Evolutionary conservation across 1,284 basidiomycete genomes (phyloP).

Genomic region (Cryptococcus deneoformans): DNA sequence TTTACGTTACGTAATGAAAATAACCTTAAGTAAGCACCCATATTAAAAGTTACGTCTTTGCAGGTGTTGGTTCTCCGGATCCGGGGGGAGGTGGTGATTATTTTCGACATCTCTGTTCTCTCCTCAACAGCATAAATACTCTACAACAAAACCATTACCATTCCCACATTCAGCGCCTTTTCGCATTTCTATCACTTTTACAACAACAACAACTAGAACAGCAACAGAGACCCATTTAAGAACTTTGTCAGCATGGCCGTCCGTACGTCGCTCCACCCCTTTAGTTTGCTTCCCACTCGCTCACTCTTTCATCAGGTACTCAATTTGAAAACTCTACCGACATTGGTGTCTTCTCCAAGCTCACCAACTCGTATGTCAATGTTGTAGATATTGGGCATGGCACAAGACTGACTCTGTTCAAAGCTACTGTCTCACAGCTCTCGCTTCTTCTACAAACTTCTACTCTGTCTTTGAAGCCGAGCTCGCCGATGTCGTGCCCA

Average conservation of each 20-base stretch:
- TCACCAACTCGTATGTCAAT: conserved; percentile 69
- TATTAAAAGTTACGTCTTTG: background rate
- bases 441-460: conserved; percentile 96
- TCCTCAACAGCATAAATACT: too few species aligned
- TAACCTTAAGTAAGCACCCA: background rate
- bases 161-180: too few species aligned
- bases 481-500: conserved; percentile 88
- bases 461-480: conserved; percentile 97
- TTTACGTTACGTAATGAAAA: background rate
- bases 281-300: background rate
- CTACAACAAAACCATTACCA: too few species aligned
- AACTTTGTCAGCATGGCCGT: conserved; percentile 51
- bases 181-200: background rate
- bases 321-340: conserved; percentile 98
- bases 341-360: conserved; percentile 89
- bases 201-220: background rate
- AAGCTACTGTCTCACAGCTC: conserved; percentile 85
- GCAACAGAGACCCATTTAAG: background rate
- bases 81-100: background rate
- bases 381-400: background rate
- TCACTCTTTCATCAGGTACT: conserved; percentile 57
- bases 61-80: too few species aligned
- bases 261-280: conserved; percentile 45
- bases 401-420: background rate
- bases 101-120: background rate